Evolutionary conservation across 169 alveolate genomes (phyloP).

Genomic region (Theileria annulata): DNA sequence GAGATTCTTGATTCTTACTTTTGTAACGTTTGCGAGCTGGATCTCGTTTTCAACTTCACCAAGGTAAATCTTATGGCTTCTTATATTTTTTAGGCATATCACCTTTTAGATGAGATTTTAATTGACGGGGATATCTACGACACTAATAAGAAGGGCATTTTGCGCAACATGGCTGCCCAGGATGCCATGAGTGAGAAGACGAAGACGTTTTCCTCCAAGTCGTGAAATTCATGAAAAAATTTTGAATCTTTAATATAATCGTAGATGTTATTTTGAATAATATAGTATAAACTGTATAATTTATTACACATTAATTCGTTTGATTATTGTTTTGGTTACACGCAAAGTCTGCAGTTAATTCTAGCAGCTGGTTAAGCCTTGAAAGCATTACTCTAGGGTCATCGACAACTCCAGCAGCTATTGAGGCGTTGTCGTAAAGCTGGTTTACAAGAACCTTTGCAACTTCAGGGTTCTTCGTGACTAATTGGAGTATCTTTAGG

Average conservation of each 20-base stretch:
- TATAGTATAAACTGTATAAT: not conserved
- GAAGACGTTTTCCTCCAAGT: constrained; percentile 64
- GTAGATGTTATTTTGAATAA: not conserved
- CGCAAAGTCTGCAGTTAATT: constrained; percentile 78
- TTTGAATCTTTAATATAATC: not conserved
- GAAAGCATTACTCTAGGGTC: constrained; percentile 87
- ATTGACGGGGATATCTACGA: constrained; percentile 92
- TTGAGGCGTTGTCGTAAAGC: constrained; percentile 87
- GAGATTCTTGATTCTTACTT: constrained; percentile 97
- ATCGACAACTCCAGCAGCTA: constrained; percentile 90
- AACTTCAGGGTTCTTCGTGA: constrained; percentile 71
- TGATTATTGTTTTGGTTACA: constrained; percentile 60
- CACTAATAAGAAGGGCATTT: constrained; percentile 91
- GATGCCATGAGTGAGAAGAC: constrained; percentile 92
- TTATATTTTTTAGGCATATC: constrained; percentile 76
- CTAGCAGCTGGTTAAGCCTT: constrained; percentile 78
- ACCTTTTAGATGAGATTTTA: constrained; percentile 86
- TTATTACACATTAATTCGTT: not conserved
- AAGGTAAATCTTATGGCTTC: constrained; percentile 70
- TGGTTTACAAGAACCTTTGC: constrained; percentile 78
- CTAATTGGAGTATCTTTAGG: constrained; percentile 71
- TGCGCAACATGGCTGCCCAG: constrained; percentile 91
- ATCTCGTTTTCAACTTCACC: constrained; percentile 97
- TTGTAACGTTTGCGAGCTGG: constrained; percentile 99
- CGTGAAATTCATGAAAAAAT: not conserved